phyloP scores from a whole-genome alignment of 176 grass and related monocot genomes.

The Carex pumila region DNA sequence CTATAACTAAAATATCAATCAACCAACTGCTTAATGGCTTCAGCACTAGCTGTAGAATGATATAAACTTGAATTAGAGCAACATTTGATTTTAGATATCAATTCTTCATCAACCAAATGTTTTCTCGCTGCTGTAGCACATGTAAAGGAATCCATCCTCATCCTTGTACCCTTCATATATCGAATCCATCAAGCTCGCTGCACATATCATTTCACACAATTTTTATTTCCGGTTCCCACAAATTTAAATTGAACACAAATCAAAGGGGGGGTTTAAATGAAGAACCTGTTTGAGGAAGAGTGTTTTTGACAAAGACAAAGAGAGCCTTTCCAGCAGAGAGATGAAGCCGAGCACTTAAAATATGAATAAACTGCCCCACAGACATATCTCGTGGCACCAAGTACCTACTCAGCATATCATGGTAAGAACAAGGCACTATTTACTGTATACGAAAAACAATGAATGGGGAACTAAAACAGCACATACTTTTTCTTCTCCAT shows the following conservation, averaged over 20 bases:
- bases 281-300: slow-evolving; percentile 70
- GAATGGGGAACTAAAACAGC: not conserved
- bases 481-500: slow-evolving; percentile 48
- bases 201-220: not conserved
- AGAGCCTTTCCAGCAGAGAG: slow-evolving; percentile 54
- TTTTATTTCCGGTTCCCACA: not conserved
- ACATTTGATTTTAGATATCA: not conserved
- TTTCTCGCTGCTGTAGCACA: slow-evolving; percentile 86
- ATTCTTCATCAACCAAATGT: slow-evolving; percentile 54
- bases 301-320: slow-evolving; percentile 71
- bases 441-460: not conserved
- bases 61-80: not conserved
- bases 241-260: not conserved
- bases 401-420: not conserved
- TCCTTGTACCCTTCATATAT: slow-evolving; percentile 63
- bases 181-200: slow-evolving; percentile 43
- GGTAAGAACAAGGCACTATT: not conserved
- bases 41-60: not conserved
- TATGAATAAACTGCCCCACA: slow-evolving; percentile 72
- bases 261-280: not conserved
- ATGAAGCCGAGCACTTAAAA: slow-evolving; percentile 50
- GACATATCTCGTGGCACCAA: slow-evolving; percentile 42
- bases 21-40: not conserved
- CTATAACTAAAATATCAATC: not conserved
- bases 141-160: slow-evolving; percentile 72